A percentile compares a stretch with the other conserved stretches of the same genome.
Evolutionary conservation across 2,329 filamentous ascomycete genomes (phyloP).

Genomic region (Gnomoniopsis smithogilvyi): DNA sequence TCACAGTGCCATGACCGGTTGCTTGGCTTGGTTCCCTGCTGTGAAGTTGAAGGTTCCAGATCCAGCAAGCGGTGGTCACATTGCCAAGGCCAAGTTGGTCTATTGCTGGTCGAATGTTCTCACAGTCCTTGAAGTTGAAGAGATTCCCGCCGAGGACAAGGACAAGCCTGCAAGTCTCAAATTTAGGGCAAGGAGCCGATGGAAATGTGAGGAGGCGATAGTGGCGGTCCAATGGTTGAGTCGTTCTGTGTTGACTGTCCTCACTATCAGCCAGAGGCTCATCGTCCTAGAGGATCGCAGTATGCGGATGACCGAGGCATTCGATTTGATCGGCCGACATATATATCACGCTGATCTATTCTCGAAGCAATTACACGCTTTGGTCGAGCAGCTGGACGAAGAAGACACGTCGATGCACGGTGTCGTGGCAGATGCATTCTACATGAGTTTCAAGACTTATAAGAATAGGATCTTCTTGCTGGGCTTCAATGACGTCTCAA

Average conservation of each 20-base stretch:
- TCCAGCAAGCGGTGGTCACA: constrained; percentile 60
- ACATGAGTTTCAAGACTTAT: constrained; percentile 95
- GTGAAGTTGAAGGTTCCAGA: constrained; percentile 83
- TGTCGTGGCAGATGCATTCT: constrained; percentile 94
- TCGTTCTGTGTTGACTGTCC: constrained; percentile 82
- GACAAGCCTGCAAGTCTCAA: constrained; percentile 75
- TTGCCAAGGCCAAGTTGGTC: constrained; percentile 81
- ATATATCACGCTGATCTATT: constrained; percentile 92
- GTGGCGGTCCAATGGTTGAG: constrained; percentile 97
- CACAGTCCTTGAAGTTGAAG: constrained; percentile 85
- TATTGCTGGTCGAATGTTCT: constrained; percentile 99
- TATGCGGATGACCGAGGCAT: constrained; percentile 89
- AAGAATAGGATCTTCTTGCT: constrained; percentile 90
- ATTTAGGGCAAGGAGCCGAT: constrained; percentile 81
- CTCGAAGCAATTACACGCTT: constrained; percentile 75
- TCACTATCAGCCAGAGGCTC: constrained; percentile 91
- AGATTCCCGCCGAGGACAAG: constrained; percentile 63
- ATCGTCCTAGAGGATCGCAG: constrained; percentile 87
- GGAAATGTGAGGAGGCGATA: constrained; percentile 92
- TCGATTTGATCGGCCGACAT: constrained; percentile 87
- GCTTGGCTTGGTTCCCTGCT: constrained; percentile 94
- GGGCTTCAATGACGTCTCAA: constrained; percentile 89
- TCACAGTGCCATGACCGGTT: constrained; percentile 90
- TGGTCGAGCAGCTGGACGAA: constrained; percentile 87
- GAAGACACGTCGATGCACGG: constrained; percentile 88